Percentiles rank a stretch among this genome's conserved stretches.
These are phyloP conservation scores for Ascocoryne sarcoides DNA, from an alignment of 2,329 filamentous ascomycete genomes.

Conservation along the genomic window DNA sequence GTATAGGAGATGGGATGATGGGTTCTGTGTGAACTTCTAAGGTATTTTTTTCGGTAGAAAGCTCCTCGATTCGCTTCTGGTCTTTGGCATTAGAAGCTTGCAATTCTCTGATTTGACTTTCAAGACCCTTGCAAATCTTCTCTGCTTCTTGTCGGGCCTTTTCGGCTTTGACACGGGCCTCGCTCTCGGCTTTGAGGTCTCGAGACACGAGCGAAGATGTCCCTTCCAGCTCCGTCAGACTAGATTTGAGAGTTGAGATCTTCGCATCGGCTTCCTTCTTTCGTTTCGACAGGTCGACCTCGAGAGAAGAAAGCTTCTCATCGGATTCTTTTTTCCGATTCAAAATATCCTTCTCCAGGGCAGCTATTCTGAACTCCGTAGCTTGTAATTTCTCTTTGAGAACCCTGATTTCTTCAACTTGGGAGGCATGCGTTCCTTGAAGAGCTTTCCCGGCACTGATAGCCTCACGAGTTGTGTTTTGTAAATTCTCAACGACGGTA, in stretches of 20 bases:
- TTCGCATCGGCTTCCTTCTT: not conserved
- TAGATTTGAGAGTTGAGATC: not conserved
- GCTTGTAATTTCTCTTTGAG: slow-evolving; percentile 23
- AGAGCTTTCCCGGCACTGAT: slow-evolving; percentile 13
- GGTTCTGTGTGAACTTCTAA: slow-evolving; percentile 16
- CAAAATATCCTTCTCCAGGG: slow-evolving; percentile 16
- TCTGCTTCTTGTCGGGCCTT: slow-evolving; percentile 17
- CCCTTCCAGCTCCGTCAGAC: too few relatives aligned
- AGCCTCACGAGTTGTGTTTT: slow-evolving; percentile 42
- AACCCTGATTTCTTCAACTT: slow-evolving; percentile 19
- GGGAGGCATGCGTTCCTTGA: slow-evolving; percentile 17
- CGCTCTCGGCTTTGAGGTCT: slow-evolving; percentile 12
- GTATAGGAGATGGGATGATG: slow-evolving; percentile 5
- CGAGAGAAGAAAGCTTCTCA: slow-evolving; percentile 17
- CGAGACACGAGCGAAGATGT: too few relatives aligned
- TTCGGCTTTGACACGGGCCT: too few relatives aligned
- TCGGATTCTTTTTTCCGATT: slow-evolving; percentile 17
- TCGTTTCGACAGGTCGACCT: slow-evolving; percentile 9
- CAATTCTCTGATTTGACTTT: slow-evolving; percentile 19
- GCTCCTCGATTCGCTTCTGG: slow-evolving; percentile 19
- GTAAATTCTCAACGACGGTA: slow-evolving; percentile 45
- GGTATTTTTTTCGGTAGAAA: slow-evolving; percentile 15
- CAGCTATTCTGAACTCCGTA: slow-evolving; percentile 18
- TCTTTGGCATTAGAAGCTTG: slow-evolving; percentile 13
- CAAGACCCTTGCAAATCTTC: slow-evolving; percentile 10